A percentile compares a stretch with the other conserved stretches of the same genome.
Evolutionary conservation across 768 basidiomycete species (phyloP).

Genomic region (Podaxis sp.): DNA sequence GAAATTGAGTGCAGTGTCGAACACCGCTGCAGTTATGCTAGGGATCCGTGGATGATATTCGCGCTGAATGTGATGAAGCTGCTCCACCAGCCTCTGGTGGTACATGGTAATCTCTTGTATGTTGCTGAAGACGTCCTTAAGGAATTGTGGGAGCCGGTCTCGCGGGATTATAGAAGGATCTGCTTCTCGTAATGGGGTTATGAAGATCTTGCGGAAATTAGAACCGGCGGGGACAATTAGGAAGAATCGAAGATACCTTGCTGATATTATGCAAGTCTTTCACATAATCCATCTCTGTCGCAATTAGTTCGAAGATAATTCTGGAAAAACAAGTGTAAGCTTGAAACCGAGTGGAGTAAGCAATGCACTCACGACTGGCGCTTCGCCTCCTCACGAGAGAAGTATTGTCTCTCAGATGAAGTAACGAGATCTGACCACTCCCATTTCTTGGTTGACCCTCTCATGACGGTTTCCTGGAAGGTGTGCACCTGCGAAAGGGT

Average conservation of each 20-base stretch:
- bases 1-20: conserved; percentile 90
- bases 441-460: conserved; percentile 76
- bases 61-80: conserved; percentile 81
- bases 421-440: conserved; percentile 88
- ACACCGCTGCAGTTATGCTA: conserved; percentile 81
- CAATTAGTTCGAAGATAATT: conserved; percentile 92
- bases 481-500: conserved; percentile 80
- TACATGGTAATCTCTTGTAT: conserved; percentile 73
- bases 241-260: conserved; percentile 1
- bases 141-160: conserved; percentile 71
- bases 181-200: conserved; percentile 70
- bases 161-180: conserved; percentile 79
- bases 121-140: conserved; percentile 89
- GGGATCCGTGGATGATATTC: conserved; percentile 83
- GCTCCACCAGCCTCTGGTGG: conserved; percentile 75
- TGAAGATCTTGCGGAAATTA: conserved; percentile 63
- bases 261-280: conserved; percentile 90
- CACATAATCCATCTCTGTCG: conserved; percentile 97
- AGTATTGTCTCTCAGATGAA: conserved; percentile 14
- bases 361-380: conserved; percentile 74
- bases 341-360: neutral
- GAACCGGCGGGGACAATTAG: neutral
- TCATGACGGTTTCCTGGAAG: conserved; percentile 89
- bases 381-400: conserved; percentile 20
- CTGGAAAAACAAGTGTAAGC: conserved; percentile 35